Percentiles rank a stretch among this genome's conserved stretches.
phyloP scores from a whole-genome alignment of 148 eudicot species.

The Agrostemma githago region DNA sequence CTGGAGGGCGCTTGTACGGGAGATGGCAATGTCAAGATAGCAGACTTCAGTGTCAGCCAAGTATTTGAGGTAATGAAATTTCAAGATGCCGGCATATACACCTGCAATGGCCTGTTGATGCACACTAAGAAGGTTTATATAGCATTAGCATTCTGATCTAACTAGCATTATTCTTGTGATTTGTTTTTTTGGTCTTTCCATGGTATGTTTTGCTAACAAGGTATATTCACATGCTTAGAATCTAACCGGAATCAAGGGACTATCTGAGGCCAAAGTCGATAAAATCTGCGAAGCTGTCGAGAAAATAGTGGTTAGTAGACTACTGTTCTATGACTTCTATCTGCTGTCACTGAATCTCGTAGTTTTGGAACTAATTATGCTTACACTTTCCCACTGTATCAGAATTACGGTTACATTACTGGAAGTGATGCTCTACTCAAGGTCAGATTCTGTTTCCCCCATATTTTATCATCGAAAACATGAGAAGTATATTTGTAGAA shows the following conservation, averaged over 20 bases:
- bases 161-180: background rate
- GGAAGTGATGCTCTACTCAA: constrained; percentile 92
- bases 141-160: no score
- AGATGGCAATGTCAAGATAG: no score
- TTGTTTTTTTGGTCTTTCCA: background rate
- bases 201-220: background rate
- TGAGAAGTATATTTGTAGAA: background rate
- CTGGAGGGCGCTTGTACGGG: no score
- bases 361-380: background rate
- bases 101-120: constrained; percentile 98
- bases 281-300: constrained; percentile 98
- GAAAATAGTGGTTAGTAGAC: constrained; percentile 72
- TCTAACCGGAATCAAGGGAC: constrained; percentile 89
- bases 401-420: constrained; percentile 95
- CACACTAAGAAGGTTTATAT: constrained; percentile 90
- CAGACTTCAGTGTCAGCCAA: no score
- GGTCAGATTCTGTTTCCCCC: constrained; percentile 41
- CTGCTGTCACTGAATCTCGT: background rate
- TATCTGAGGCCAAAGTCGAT: constrained; percentile 98
- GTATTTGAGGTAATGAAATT: constrained; percentile 8
- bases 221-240: constrained; percentile 31
- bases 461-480: background rate
- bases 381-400: constrained; percentile 9
- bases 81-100: constrained; percentile 91
- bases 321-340: background rate